Percentiles rank a stretch among this genome's conserved stretches.
phyloP scores from a whole-genome alignment of 352 stramenopile species.

The Phytophthora hybrid region DNA sequence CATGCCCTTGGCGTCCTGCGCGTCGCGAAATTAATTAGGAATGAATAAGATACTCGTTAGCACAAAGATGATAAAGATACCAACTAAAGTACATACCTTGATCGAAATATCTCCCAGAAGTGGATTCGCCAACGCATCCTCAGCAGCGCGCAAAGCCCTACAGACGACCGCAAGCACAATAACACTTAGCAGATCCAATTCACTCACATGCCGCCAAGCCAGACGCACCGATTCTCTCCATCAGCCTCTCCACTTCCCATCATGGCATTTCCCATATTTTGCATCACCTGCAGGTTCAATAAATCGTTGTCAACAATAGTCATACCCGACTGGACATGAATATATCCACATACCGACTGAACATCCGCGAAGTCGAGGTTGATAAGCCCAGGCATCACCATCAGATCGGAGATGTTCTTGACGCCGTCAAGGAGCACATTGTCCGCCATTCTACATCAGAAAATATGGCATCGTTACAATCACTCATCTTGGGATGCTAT shows the following conservation, averaged over 20 bases:
- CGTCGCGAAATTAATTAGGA: neutral
- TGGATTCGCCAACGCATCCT: constrained; percentile 88
- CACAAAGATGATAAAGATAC: neutral
- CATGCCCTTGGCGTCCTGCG: constrained; percentile 91
- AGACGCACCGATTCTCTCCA: constrained; percentile 84
- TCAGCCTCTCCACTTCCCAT: constrained; percentile 93
- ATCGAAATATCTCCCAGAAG: constrained; percentile 92
- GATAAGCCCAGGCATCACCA: constrained; percentile 90
- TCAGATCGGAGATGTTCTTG: constrained; percentile 91
- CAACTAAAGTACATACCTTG: constrained; percentile 50
- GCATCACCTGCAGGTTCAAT: constrained; percentile 67
- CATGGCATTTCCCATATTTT: constrained; percentile 90
- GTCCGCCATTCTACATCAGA: constrained; percentile 68
- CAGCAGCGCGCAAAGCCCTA: constrained; percentile 82
- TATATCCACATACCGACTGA: constrained; percentile 62
- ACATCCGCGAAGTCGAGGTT: constrained; percentile 91
- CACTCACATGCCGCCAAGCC: neutral
- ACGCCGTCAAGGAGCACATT: constrained; percentile 88
- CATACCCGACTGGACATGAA: neutral
- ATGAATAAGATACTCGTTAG: constrained; percentile 5
- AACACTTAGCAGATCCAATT: constrained; percentile 13
- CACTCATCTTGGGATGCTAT: neutral
- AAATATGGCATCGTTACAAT: neutral
- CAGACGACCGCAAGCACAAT: constrained; percentile 12
- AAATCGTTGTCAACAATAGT: neutral